Evolutionary conservation across 768 basidiomycete genomes (phyloP), one percentile per base, ranked within the genome.

Genomic region (Trametes coccinea): DNA sequence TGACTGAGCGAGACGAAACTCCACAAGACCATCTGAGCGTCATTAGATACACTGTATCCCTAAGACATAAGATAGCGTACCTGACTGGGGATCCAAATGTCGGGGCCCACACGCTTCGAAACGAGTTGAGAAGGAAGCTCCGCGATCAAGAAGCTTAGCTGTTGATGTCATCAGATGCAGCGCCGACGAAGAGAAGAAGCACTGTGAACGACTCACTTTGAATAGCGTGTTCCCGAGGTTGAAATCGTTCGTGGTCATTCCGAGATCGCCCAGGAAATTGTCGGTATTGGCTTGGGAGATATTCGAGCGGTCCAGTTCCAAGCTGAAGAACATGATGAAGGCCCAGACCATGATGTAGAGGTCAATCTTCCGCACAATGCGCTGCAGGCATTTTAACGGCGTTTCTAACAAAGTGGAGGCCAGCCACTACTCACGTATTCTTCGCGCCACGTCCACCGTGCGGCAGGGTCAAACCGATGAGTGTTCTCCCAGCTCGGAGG

Each of bases 361-460:
- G 73, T 89, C 87, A 7, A 87, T 79, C 67, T 83, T 87, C 51
- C 87, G 80, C 37, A 86, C 73, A n/a, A 86, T 40, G 53, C 69
- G 68, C 84, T 84, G 56, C 2, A 62, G 9, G 44, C n/a, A 22
- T n/a, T 5, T 29, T 22, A 40, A 9, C 30, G 6, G 29, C 17
- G 27, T 9, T 41, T 7, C 9, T 29, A 62, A 16, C n/a, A 34
- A 5, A 13, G 5, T 27, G 39, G 1, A 17, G 5, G 7, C 41
- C 45, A 10, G 10, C 11, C 16, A 58, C n/a, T 5, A 2, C 77
- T 55, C 57, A 82, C 82, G 71, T 76, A 77, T 72, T 90, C 88
- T 71, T 90, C 87, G 43, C 84, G 69, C 82, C 83, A 87, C 8
- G 88, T 88, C 88, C 88, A 90, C 7, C 87, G 80, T 17, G 86